Evolutionary conservation across 257 asterid species (phyloP), one percentile per base, ranked within the genome.

Genomic region (Solanum okadae): DNA sequence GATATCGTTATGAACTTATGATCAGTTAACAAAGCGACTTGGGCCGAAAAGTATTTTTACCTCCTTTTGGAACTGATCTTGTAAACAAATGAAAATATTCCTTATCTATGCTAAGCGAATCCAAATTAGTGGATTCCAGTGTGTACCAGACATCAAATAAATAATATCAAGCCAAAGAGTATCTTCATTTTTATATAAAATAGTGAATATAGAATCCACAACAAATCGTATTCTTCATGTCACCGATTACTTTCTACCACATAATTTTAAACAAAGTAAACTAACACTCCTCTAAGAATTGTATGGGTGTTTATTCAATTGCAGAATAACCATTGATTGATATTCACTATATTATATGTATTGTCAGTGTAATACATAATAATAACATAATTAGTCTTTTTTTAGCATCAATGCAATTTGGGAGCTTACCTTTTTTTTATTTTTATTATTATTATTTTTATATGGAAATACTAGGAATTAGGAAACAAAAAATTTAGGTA

Each of bases 81-180:
- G 5, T 18, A 20, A 20, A 59, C 12, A 7, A 52, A 0, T 15
- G 61, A 49, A 49, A 49, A 49, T 49, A 49, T 49, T 0, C 59
- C 8, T 46, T 46, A 46, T 4, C 0, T 49, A 49, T 0, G 22
- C 61, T 49, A 0, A 0, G 8, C 3, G 3, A 2, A 15, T 49
- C 8, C 8, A 49, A 0, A 49, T 49, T 49, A 49, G 22, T 49
- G 3, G 2, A 0, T 49, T 14, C 2, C 59, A 49, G 0, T 49
- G 0, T 4, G 59, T 15, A 49, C 0, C 3, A 49, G 0, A 49
- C 22, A 49, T 15, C 22, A 49, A 49, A 49, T 49, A 33, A 33
- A 49, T 49, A 52, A 52, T 31, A 4, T 3, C 14, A 71, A 3
- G 42, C 3, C 13, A 71, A 29, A 71, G 5, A 44, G 52, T 2